Evolutionary conservation across 371 early-diverging fungal species (phyloP).

Genomic region (Actinomortierella ambigua): DNA sequence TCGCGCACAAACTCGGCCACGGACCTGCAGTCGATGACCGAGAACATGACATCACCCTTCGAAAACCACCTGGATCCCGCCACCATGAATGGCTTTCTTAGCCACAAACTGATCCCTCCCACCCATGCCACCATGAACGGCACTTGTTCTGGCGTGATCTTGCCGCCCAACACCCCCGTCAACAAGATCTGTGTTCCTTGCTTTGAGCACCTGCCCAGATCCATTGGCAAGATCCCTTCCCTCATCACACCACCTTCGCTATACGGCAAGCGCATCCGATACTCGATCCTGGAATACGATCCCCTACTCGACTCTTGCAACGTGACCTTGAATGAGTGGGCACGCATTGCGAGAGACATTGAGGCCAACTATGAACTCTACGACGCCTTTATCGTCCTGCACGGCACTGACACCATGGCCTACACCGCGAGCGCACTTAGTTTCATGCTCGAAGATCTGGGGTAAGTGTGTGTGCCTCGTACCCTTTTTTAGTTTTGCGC

Average conservation of each 20-base stretch:
- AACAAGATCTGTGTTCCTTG: conserved; percentile 39
- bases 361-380: conserved; percentile 90
- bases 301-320: conserved; percentile 95
- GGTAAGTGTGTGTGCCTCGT: conserved; percentile 44
- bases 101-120: conserved; percentile 29
- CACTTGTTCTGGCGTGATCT: conserved; percentile 18
- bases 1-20: conserved; percentile 36
- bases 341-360: conserved; percentile 93
- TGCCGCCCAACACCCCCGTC: conserved; percentile 36
- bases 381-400: conserved; percentile 94
- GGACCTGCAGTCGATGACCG: conserved; percentile 20
- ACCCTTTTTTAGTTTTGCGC: not conserved
- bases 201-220: conserved; percentile 38
- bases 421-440: conserved; percentile 93
- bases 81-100: conserved; percentile 29
- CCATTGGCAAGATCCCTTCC: conserved; percentile 58
- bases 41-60: not conserved
- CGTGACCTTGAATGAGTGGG: conserved; percentile 96
- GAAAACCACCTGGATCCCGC: conserved; percentile 29
- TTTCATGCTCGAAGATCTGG: conserved; percentile 95
- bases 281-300: conserved; percentile 92
- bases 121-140: conserved; percentile 35
- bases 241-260: conserved; percentile 91
- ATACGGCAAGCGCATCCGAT: conserved; percentile 89
- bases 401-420: conserved; percentile 96